Conservation (phyloP, 2,329 filamentous ascomycete species). For the Exophiala oligosperma region DNA sequence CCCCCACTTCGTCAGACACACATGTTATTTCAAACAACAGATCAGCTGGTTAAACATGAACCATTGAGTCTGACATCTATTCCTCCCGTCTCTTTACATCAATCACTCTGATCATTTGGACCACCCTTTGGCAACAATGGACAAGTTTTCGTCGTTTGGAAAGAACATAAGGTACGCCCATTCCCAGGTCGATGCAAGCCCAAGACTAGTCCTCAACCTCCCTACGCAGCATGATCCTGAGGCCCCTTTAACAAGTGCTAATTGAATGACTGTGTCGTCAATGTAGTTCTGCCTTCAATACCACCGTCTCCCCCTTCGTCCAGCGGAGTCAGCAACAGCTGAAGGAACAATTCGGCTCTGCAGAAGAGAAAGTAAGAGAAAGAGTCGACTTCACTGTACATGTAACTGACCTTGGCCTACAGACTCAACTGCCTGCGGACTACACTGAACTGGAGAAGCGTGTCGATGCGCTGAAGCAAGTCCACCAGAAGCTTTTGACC, state of each 20-base stretch:
- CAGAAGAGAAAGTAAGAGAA: constrained; percentile 76
- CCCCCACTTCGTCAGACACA: neutral
- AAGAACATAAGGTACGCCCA: constrained; percentile 64
- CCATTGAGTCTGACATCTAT: neutral
- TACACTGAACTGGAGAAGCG: constrained; percentile 99
- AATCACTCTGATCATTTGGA: neutral
- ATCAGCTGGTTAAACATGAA: neutral
- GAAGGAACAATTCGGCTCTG: constrained; percentile 94
- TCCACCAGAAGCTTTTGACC: constrained; percentile 94
- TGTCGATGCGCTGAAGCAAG: constrained; percentile 93
- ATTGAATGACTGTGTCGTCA: constrained; percentile 32
- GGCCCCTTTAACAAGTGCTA: constrained; percentile 18
- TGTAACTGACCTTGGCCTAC: constrained; percentile 8
- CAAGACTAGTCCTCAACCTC: constrained; percentile 4
- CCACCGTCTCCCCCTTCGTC: constrained; percentile 86
- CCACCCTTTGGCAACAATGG: constrained; percentile 51
- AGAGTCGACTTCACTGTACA: neutral
- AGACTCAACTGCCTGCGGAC: constrained; percentile 95
- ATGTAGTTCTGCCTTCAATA: constrained; percentile 60
- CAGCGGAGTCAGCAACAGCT: constrained; percentile 95
- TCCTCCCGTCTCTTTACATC: neutral
- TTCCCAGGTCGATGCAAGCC: constrained; percentile 31
- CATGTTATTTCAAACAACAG: neutral
- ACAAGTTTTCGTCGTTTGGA: constrained; percentile 68
- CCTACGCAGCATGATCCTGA: constrained; percentile 3